Conservation (phyloP, 2,329 filamentous ascomycete species). For the Calonectria crousiana region DNA sequence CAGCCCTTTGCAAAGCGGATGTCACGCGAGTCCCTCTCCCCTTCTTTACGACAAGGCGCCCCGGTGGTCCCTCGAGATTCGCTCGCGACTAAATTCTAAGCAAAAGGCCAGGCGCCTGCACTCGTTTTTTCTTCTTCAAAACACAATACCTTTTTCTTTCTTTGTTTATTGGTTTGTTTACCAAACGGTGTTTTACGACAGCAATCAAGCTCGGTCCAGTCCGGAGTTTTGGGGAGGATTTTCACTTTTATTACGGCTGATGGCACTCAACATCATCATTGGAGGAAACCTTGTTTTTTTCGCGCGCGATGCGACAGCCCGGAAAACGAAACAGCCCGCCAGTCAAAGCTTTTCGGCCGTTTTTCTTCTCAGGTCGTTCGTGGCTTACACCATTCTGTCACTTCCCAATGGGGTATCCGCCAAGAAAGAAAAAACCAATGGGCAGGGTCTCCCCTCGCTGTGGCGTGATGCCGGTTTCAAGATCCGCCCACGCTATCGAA, state of each 20-base stretch:
- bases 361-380: neutral
- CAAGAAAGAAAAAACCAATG: neutral
- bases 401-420: neutral
- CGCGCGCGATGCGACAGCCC: neutral
- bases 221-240: slow-evolving; percentile 8
- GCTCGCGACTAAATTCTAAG: slow-evolving; percentile 30
- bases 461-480: slow-evolving; percentile 7
- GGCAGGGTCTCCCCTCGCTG: neutral
- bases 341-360: neutral
- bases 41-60: slow-evolving; percentile 40
- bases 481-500: neutral
- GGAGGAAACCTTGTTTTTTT: neutral
- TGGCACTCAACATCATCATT: neutral
- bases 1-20: slow-evolving; percentile 20
- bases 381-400: neutral
- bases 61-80: slow-evolving; percentile 36
- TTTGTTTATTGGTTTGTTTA: neutral
- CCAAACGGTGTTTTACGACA: neutral
- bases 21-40: slow-evolving; percentile 39
- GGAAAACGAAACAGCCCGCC: neutral
- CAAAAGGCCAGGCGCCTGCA: neutral
- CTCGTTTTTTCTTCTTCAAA: neutral
- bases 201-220: neutral
- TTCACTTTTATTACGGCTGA: neutral
- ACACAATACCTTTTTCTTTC: neutral